phyloP scores from a whole-genome alignment of 2,329 filamentous ascomycete species.

The Aureobasidium subglaciale region DNA sequence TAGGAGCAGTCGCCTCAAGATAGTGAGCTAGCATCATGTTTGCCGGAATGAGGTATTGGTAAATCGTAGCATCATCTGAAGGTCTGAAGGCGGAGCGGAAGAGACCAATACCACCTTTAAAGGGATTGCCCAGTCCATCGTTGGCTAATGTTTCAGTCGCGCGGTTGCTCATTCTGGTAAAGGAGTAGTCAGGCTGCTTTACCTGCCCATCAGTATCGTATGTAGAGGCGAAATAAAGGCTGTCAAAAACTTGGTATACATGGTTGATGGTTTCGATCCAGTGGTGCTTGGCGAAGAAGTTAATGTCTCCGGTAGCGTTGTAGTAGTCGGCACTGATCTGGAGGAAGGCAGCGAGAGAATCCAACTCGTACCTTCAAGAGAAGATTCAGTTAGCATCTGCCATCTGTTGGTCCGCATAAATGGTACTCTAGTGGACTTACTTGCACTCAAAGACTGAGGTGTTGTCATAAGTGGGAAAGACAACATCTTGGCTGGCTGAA shows the following conservation, averaged over 20 bases:
- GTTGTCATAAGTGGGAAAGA: conserved; percentile 38
- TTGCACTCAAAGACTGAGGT: conserved; percentile 46
- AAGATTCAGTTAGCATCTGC: too few relatives aligned
- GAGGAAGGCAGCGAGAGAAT: conserved; percentile 46
- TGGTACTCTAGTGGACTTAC: too few relatives aligned
- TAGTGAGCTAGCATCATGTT: conserved; percentile 69
- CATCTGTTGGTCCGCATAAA: too few relatives aligned
- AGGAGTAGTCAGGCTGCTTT: conserved; percentile 39
- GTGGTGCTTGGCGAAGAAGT: conserved; percentile 41
- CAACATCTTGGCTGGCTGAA: conserved; percentile 34
- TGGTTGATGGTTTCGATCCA: conserved; percentile 42
- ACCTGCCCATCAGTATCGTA: conserved; percentile 42
- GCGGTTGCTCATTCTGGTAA: conserved; percentile 35
- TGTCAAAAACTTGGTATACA: conserved; percentile 32
- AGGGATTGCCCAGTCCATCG: conserved; percentile 44
- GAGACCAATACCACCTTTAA: conserved; percentile 42
- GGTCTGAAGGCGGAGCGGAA: conserved; percentile 45
- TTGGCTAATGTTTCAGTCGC: conserved; percentile 48
- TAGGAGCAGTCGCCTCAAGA: conserved; percentile 46
- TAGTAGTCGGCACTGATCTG: conserved; percentile 45
- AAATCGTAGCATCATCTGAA: conserved; percentile 45
- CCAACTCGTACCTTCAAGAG: conserved; percentile 50
- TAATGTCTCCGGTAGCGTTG: conserved; percentile 39
- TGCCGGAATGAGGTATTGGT: conserved; percentile 42
- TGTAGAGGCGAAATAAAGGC: conserved; percentile 39